phyloP scores from a whole-genome alignment of 352 stramenopile species.

The Phytopythium sindhum region DNA sequence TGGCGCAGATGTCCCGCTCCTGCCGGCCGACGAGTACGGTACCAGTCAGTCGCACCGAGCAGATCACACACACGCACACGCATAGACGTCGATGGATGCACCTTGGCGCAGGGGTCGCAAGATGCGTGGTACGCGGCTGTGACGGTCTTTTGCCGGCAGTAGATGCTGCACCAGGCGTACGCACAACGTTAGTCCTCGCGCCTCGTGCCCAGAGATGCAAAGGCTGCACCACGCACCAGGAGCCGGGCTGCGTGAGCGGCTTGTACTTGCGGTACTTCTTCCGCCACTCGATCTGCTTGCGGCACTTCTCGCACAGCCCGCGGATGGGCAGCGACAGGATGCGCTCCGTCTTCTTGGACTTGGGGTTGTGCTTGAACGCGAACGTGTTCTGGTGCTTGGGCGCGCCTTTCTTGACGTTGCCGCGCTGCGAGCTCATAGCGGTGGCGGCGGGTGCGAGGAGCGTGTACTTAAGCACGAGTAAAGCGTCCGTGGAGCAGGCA shows the following conservation, averaged over 20 bases:
- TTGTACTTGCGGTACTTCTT: constrained; percentile 99
- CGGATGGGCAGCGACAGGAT: constrained; percentile 91
- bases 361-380: constrained; percentile 98
- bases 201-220: neutral
- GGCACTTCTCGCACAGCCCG: constrained; percentile 92
- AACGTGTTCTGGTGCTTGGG: constrained; percentile 98
- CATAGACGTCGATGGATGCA: constrained; percentile 11
- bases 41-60: neutral
- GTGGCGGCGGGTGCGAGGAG: too few relatives aligned
- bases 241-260: constrained; percentile 91
- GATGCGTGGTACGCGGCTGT: constrained; percentile 93
- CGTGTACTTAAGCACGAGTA: too few relatives aligned
- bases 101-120: constrained; percentile 89
- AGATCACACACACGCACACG: neutral
- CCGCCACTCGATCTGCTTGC: constrained; percentile 97
- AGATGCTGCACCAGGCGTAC: constrained; percentile 56
- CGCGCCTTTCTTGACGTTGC: constrained; percentile 82
- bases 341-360: constrained; percentile 96
- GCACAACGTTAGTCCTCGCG: neutral
- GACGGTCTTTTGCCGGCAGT: constrained; percentile 91
- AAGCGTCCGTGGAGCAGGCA: too few relatives aligned
- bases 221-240: constrained; percentile 54
- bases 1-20: constrained; percentile 85
- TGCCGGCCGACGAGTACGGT: neutral
- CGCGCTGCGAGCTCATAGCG: constrained; percentile 82